Evolutionary conservation across 345 rosid species (phyloP), one percentile per base, ranked within the genome.

Genomic region (Physaria fendleri): DNA sequence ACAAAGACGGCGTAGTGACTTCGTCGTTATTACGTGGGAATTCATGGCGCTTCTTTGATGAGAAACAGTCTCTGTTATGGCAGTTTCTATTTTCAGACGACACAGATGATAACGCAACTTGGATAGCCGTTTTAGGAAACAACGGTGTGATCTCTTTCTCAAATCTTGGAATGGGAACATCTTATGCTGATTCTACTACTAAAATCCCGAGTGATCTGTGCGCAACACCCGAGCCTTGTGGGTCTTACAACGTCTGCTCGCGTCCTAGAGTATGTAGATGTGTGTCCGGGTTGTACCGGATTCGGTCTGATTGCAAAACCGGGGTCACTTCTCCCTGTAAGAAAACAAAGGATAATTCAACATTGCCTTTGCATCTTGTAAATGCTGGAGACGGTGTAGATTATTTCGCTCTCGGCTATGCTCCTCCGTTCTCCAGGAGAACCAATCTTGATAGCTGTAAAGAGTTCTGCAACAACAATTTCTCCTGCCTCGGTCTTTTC

Each of bases 11-110:
- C 9, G 47, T 27, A 12, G 81, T 81, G 35, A 58, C 67, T 37
- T 49, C 20, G 5, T 85, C 97, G 17, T 69, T 88, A 8, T 41
- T 87, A 5, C 24, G 51, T 22, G 81, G 59, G 8, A 93, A 82
- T 65, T 85, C 99, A 2, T 93, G 99, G 99, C 75, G 73, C 29
- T 81, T 93, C 65, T 89, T 77, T 60, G 97, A 82, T 51, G 25
- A 54, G 27, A 75, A 66, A 68, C 76, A 72, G 49, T 74, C 27
- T 34, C 49, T 89, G 16, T 48, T 81, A 39, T 83, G 73, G 82
- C 97, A 85, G 30, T 89, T 80, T 66, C 9, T 62, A 13, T 62
- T 79, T 56, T 14, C 87, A 0, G 76, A 41, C 3, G 25, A 6
- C 34, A 52, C 45, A 21, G 74, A 78, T 56, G 74, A 57, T 9